Conservation (phyloP, 192 early-diverging fungal genomes). For the Umbelopsis isabellina region DNA sequence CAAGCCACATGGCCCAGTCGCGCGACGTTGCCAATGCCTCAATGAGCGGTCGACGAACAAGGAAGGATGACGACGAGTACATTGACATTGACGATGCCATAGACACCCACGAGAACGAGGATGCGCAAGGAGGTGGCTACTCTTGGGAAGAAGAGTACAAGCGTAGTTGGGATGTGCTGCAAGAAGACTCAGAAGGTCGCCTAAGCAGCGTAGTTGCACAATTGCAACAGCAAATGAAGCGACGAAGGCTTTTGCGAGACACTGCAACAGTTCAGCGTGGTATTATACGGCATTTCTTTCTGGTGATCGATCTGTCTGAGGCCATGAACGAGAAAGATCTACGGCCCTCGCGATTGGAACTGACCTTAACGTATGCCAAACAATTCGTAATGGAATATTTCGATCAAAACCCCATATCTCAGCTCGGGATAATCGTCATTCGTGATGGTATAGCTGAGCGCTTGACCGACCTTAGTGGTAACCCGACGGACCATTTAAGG, state of each 20-base stretch:
- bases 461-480: conserved; percentile 82
- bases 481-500: conserved; percentile 81
- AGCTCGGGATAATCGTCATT: conserved; percentile 82
- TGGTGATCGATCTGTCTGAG: conserved; percentile 83
- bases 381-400: conserved; percentile 88
- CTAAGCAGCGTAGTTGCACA: conserved; percentile 73
- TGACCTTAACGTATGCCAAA: conserved; percentile 64
- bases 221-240: conserved; percentile 74
- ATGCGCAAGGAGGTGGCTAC: conserved; percentile 64
- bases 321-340: conserved; percentile 88
- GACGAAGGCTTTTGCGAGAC: conserved; percentile 67
- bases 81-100: conserved; percentile 61
- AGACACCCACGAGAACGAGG: conserved; percentile 43
- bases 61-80: conserved; percentile 46
- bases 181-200: conserved; percentile 85
- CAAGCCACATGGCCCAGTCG: too few relatives aligned
- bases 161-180: conserved; percentile 92
- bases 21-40: not conserved
- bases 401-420: conserved; percentile 94
- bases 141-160: conserved; percentile 98
- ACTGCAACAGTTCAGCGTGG: conserved; percentile 76
- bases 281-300: conserved; percentile 81
- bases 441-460: conserved; percentile 87
- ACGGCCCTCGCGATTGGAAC: conserved; percentile 78
- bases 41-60: conserved; percentile 17